Evolutionary conservation across 371 early-diverging fungal genomes (phyloP).

Genomic region (Actinomortierella ambigua): DNA sequence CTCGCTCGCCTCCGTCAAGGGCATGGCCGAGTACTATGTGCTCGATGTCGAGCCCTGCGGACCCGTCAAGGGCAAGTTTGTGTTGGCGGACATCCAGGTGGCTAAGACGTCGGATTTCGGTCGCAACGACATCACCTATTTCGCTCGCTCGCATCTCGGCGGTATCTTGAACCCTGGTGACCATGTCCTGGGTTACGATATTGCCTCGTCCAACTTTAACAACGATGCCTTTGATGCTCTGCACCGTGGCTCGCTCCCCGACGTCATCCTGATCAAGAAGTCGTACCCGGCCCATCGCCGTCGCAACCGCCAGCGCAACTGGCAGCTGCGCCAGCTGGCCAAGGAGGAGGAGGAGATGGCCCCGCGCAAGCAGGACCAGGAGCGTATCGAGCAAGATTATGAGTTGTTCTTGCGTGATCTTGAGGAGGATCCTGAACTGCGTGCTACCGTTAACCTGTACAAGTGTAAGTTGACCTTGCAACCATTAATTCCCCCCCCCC

Average conservation of each 20-base stretch:
- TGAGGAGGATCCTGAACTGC: conserved; percentile 96
- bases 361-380: conserved; percentile 75
- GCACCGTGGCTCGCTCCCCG: conserved; percentile 72
- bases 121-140: conserved; percentile 80
- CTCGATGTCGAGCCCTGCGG: conserved; percentile 90
- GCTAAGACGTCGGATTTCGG: conserved; percentile 83
- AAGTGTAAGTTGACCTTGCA: conserved; percentile 57
- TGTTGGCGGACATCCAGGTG: conserved; percentile 80
- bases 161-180: conserved; percentile 91
- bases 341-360: conserved; percentile 88
- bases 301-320: conserved; percentile 84
- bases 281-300: conserved; percentile 87
- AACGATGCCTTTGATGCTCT: conserved; percentile 78
- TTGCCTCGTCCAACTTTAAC: conserved; percentile 91
- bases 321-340: conserved; percentile 89
- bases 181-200: conserved; percentile 90
- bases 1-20: conserved; percentile 74
- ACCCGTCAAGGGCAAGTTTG: conserved; percentile 74
- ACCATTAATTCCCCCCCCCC: too few species aligned
- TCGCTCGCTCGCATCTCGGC: conserved; percentile 94
- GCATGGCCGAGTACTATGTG: conserved; percentile 90
- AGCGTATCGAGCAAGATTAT: conserved; percentile 76
- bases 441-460: conserved; percentile 92
- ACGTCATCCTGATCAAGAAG: conserved; percentile 91
- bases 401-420: conserved; percentile 94